phyloP scores from a whole-genome alignment of 108 stramenopile species.

The Cyclotella cryptica region DNA sequence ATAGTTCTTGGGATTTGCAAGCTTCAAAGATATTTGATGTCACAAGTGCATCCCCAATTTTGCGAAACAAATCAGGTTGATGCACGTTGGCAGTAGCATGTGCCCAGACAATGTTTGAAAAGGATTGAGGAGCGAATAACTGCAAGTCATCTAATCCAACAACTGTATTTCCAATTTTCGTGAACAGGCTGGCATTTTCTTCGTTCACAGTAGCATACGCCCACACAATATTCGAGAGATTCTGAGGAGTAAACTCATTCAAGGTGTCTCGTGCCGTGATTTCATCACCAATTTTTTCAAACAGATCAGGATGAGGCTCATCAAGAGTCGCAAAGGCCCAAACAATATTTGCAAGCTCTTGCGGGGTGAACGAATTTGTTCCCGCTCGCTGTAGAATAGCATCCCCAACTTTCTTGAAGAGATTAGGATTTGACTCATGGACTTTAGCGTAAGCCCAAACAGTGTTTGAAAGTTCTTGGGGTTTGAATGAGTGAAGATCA shows the following conservation, averaged over 20 bases:
- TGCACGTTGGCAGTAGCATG: slow-evolving; percentile 3
- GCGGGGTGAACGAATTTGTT: neutral
- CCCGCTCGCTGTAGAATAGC: no score
- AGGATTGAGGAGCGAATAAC: slow-evolving; percentile 1
- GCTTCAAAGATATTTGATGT: neutral
- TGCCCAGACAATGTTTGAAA: slow-evolving; percentile 20
- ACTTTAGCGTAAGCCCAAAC: neutral
- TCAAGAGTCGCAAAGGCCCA: neutral
- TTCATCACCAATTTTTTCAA: neutral
- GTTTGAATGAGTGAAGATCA: neutral
- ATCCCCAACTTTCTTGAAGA: neutral
- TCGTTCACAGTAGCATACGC: slow-evolving; percentile 10
- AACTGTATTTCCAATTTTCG: neutral
- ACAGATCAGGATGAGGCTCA: neutral
- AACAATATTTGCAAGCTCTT: neutral
- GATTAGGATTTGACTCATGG: neutral
- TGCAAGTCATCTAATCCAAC: neutral
- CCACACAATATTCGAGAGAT: slow-evolving; percentile 6
- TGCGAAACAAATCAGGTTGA: neutral
- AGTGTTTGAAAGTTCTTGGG: slow-evolving; percentile 1
- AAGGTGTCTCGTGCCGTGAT: neutral
- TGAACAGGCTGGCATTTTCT: neutral
- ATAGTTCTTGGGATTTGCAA: slow-evolving; percentile 2
- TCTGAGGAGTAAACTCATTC: neutral
- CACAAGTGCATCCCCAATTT: neutral